Conservation (phyloP, 1,139 yeast genomes). For the Blastobotrys petasosporus region DNA sequence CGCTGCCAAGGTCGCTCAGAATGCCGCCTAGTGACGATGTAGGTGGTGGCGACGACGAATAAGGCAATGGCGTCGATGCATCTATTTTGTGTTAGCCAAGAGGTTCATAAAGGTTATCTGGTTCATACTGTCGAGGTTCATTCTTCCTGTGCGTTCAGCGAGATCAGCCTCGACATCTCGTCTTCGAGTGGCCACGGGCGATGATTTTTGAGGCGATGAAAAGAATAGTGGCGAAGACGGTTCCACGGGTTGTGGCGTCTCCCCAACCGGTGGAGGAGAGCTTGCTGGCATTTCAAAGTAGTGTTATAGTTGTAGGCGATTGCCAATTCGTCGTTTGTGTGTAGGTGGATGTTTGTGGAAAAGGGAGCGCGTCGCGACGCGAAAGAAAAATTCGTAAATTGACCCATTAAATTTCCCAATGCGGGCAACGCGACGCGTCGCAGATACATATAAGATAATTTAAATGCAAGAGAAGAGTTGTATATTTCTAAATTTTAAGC, state of each 20-base stretch:
- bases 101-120: neutral
- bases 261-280: constrained; percentile 1
- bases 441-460: too few relatives aligned
- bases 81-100: constrained; percentile 12
- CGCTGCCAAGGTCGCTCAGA: constrained; percentile 7
- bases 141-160: constrained; percentile 17
- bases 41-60: constrained; percentile 40
- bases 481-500: too few relatives aligned
- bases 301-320: too few relatives aligned
- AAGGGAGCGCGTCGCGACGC: too few relatives aligned
- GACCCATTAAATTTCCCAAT: too few relatives aligned
- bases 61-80: constrained; percentile 44
- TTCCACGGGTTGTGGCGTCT: constrained; percentile 8
- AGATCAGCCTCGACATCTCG: constrained; percentile 18
- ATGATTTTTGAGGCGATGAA: constrained; percentile 36
- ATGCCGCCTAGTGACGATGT: constrained; percentile 10
- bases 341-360: too few relatives aligned
- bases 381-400: too few relatives aligned
- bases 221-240: constrained; percentile 64
- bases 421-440: too few relatives aligned
- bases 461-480: too few relatives aligned
- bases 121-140: constrained; percentile 13
- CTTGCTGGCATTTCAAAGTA: neutral
- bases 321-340: too few relatives aligned
- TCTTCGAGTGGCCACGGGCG: constrained; percentile 31